Percentiles rank a stretch among this genome's conserved stretches.
These are phyloP conservation scores for Tylopilus subfusipes DNA, from an alignment of 768 basidiomycete species.

Conservation along the genomic window DNA sequence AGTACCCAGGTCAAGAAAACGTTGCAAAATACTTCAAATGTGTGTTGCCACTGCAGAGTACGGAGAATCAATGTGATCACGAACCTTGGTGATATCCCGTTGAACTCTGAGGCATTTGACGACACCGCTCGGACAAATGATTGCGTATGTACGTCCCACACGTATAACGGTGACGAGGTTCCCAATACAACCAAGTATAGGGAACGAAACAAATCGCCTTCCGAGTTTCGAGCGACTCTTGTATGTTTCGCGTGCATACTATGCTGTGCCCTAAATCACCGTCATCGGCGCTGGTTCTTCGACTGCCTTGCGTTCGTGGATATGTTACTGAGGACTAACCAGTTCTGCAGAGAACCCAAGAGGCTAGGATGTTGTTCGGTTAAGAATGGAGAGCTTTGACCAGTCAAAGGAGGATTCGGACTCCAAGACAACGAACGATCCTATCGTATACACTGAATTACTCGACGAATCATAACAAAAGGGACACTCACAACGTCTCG, in stretches of 20 bases:
- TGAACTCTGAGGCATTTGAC: conserved; percentile 36
- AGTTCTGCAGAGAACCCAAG: conserved; percentile 55
- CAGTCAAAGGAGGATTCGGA: conserved; percentile 33
- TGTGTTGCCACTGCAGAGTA: neutral
- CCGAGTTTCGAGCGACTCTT: conserved; percentile 43
- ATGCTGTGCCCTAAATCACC: conserved; percentile 45
- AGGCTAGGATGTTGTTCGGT: conserved; percentile 60
- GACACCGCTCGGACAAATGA: conserved; percentile 50
- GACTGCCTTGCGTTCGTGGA: neutral
- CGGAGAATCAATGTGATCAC: conserved; percentile 5
- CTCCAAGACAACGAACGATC: conserved; percentile 64
- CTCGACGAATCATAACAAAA: neutral
- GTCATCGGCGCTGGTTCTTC: neutral
- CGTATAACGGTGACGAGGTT: conserved; percentile 60
- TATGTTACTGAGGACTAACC: conserved; percentile 40
- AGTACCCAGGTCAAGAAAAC: conserved; percentile 69
- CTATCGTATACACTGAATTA: conserved; percentile 28
- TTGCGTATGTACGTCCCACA: conserved; percentile 57
- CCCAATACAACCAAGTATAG: conserved; percentile 61
- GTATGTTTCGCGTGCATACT: conserved; percentile 37
- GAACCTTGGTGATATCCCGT: conserved; percentile 56
- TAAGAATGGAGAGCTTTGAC: conserved; percentile 52
- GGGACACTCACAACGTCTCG: conserved; percentile 14
- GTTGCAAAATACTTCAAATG: conserved; percentile 46
- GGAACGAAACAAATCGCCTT: conserved; percentile 47